phyloP scores from a whole-genome alignment of 768 basidiomycete genomes.

The Kwoniella pini region DNA sequence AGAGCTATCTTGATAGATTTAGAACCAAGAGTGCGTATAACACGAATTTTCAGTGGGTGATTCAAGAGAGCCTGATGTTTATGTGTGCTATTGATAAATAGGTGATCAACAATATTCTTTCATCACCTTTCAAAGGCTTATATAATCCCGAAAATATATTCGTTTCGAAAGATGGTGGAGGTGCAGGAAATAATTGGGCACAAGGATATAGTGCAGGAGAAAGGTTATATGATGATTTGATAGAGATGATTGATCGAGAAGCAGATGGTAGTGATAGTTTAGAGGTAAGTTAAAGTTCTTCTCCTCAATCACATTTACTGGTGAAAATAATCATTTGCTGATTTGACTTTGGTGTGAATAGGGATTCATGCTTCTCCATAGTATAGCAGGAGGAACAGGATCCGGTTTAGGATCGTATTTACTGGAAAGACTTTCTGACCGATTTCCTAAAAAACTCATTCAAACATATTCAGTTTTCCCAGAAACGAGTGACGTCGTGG shows the following conservation, averaged over 20 bases:
- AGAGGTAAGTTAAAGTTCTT: conserved; percentile 63
- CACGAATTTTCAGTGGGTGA: no score
- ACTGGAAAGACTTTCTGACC: conserved; percentile 92
- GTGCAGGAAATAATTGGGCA: conserved; percentile 99
- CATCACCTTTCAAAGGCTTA: conserved; percentile 78
- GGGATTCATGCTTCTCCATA: conserved; percentile 99
- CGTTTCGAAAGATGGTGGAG: conserved; percentile 94
- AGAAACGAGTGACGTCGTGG: conserved; percentile 87
- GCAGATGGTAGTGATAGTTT: conserved; percentile 96
- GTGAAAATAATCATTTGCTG: not conserved
- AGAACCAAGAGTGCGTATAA: conserved; percentile 78
- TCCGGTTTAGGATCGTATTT: conserved; percentile 98
- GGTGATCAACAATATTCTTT: conserved; percentile 95
- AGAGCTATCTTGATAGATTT: conserved; percentile 90
- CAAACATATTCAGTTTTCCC: conserved; percentile 99
- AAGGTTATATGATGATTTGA: conserved; percentile 87
- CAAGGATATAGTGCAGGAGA: conserved; percentile 91
- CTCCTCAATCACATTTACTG: not conserved
- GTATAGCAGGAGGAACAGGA: conserved; percentile 97
- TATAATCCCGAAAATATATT: conserved; percentile 99
- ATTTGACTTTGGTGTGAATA: conserved; percentile 52
- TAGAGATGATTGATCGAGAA: conserved; percentile 99
- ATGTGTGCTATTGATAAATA: conserved; percentile 52
- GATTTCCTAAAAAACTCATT: conserved; percentile 97
- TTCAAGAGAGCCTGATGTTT: no score